Conservation (phyloP, 1,284 basidiomycete species). For the Afroboletus lepidellus region DNA sequence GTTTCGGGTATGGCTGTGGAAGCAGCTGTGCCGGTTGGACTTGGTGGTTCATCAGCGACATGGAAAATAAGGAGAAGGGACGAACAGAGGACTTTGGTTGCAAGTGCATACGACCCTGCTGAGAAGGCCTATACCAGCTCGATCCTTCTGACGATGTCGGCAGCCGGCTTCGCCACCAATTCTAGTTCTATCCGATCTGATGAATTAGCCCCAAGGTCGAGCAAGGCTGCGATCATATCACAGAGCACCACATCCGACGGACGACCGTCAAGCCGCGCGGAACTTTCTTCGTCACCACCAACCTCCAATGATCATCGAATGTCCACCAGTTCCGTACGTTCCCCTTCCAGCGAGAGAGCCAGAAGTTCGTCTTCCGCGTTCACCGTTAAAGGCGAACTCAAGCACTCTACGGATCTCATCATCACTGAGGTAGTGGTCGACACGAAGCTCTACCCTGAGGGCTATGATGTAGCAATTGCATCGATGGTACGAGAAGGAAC, state of each 20-base stretch:
- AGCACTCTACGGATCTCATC: constrained; percentile 56
- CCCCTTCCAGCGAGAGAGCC: constrained; percentile 21
- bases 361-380: constrained; percentile 48
- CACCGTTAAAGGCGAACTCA: constrained; percentile 58
- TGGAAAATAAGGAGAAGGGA: constrained; percentile 66
- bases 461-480: constrained; percentile 58
- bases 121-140: constrained; percentile 49
- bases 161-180: constrained; percentile 1
- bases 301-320: constrained; percentile 8
- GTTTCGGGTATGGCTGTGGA: constrained; percentile 8
- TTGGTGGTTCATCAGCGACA: constrained; percentile 19
- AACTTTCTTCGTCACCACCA: constrained; percentile 17
- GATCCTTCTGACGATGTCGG: constrained; percentile 40
- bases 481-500: constrained; percentile 45
- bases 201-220: constrained; percentile 19
- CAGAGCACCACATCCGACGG: constrained; percentile 11
- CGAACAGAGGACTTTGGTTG: constrained; percentile 51
- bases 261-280: constrained; percentile 11
- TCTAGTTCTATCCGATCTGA: constrained; percentile 13
- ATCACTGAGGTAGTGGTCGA: constrained; percentile 75
- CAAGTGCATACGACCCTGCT: constrained; percentile 48
- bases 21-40: constrained; percentile 1
- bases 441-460: constrained; percentile 69
- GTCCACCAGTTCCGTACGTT: constrained; percentile 23
- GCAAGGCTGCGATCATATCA: constrained; percentile 4